phyloP scores from a whole-genome alignment of 139 green algal species.

The Picochlorum costavermella region DNA sequence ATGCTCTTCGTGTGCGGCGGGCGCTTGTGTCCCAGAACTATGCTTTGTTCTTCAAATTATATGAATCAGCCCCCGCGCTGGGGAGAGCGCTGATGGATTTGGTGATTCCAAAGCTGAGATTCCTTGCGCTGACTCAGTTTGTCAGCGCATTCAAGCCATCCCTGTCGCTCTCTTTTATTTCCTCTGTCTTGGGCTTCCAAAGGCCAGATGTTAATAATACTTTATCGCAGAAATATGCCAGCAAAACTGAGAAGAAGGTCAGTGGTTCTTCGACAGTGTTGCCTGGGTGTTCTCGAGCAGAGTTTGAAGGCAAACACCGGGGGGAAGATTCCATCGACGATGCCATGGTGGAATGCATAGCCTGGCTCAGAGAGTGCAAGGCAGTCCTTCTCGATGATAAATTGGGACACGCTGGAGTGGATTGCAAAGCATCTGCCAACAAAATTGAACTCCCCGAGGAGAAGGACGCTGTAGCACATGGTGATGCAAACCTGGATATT shows the following conservation, averaged over 20 bases:
- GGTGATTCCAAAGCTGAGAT: conserved; percentile 42
- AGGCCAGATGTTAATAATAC: neutral
- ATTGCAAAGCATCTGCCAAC: conserved; percentile 23
- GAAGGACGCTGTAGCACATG: conserved; percentile 29
- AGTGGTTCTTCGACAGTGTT: conserved; percentile 14
- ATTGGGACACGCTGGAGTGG: conserved; percentile 12
- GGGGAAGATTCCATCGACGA: neutral
- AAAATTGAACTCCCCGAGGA: conserved; percentile 24
- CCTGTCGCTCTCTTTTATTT: conserved; percentile 42
- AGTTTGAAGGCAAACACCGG: conserved; percentile 19
- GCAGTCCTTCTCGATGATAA: conserved; percentile 8
- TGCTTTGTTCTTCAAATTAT: conserved; percentile 62
- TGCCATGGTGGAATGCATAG: conserved; percentile 8
- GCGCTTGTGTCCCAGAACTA: conserved; percentile 33
- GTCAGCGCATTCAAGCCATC: conserved; percentile 47
- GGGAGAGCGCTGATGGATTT: conserved; percentile 66
- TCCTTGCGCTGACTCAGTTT: conserved; percentile 37
- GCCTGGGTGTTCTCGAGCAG: conserved; percentile 36
- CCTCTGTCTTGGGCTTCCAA: conserved; percentile 51
- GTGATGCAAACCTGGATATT: conserved; percentile 65
- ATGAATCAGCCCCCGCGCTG: conserved; percentile 49
- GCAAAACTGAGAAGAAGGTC: conserved; percentile 2
- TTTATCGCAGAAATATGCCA: neutral
- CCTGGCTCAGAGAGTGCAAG: conserved; percentile 25
- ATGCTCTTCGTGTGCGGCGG: conserved; percentile 48